phyloP scores from a whole-genome alignment of 176 grass and related monocot species.

The Olyra latifolia region DNA sequence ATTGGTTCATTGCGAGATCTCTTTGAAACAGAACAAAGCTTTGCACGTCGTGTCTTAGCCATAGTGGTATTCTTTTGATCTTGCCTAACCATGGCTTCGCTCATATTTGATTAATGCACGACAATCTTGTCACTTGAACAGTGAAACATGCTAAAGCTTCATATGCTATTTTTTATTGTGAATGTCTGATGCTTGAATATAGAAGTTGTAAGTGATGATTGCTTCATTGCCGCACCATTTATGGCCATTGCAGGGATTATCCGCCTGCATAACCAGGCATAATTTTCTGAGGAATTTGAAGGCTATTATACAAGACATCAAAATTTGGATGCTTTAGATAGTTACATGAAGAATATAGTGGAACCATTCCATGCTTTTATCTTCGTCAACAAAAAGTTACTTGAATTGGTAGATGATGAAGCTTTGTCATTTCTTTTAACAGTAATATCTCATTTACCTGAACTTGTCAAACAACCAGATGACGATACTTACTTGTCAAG shows the following conservation, averaged over 20 bases:
- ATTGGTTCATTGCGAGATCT: constrained; percentile 59
- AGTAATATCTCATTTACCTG: constrained; percentile 75
- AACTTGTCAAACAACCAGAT: constrained; percentile 81
- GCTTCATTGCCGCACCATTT: neutral
- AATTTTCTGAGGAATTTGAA: neutral
- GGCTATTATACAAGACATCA: constrained; percentile 36
- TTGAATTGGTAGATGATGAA: constrained; percentile 49
- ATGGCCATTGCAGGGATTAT: neutral
- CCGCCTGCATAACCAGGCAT: neutral
- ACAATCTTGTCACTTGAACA: neutral
- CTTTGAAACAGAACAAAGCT: constrained; percentile 88
- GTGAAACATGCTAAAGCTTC: neutral
- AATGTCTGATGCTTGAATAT: neutral
- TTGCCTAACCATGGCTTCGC: neutral
- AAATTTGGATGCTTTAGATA: constrained; percentile 71
- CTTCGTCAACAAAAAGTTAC: constrained; percentile 76
- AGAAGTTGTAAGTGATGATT: neutral
- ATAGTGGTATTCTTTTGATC: constrained; percentile 61
- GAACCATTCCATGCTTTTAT: constrained; percentile 83
- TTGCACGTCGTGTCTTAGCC: constrained; percentile 76
- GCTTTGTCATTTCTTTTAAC: constrained; percentile 56
- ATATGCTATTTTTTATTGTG: constrained; percentile 1
- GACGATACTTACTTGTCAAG: too few relatives aligned
- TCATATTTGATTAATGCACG: constrained; percentile 11
- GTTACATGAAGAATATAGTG: constrained; percentile 82